Base-by-base conservation (phyloP, 768 basidiomycete species). In the Termitomyces sp. region DNA sequence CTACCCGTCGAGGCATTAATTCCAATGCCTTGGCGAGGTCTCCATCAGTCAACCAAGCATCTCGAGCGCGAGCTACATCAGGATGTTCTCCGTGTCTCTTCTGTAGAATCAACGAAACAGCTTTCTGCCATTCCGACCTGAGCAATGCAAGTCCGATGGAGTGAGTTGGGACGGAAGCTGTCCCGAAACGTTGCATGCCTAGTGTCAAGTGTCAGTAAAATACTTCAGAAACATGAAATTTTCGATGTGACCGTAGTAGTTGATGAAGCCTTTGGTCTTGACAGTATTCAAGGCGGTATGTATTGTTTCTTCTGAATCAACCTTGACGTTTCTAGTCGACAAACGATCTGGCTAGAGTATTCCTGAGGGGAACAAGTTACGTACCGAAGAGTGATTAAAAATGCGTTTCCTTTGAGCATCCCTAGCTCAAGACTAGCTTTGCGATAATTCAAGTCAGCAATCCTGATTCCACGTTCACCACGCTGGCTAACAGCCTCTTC, bases 151-250 rank as follows among this genome's bases (percentile, higher is more conserved):
- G 81, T 18, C 97, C 97, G 57, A 98, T 95, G 2, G 89, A 79
- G 68, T 99, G 97, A 0, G 97, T 98, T 4, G 96, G 95, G 41
- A 98, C 87, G 35, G 93, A 88, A 16, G 97, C 94, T 2, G 95
- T 98, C 50, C 97, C 97, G 74, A 99, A 99, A 12, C 97, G 89
- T 68, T 99, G 97, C 96, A 99, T 98, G 48, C 96, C 95, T 91
- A 23, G 38, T 35, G 26, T 41, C 3, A 5, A 14, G 43, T 35
- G n/a, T 61, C 58, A 35, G 60, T 63, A 4, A 33, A 40, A 66
- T n/a, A 16, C 18, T 40, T 62, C 40, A n/a, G 43, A 12, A 23
- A 46, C 53, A 38, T 5, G n/a, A 57, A 28, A 18, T 13, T 55
- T 30, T 18, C 55, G 23, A 47, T 46, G 67, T 58, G 72, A 92